Conservation (phyloP, 495 filamentous ascomycete genomes). For the Parathielavia appendiculata region DNA sequence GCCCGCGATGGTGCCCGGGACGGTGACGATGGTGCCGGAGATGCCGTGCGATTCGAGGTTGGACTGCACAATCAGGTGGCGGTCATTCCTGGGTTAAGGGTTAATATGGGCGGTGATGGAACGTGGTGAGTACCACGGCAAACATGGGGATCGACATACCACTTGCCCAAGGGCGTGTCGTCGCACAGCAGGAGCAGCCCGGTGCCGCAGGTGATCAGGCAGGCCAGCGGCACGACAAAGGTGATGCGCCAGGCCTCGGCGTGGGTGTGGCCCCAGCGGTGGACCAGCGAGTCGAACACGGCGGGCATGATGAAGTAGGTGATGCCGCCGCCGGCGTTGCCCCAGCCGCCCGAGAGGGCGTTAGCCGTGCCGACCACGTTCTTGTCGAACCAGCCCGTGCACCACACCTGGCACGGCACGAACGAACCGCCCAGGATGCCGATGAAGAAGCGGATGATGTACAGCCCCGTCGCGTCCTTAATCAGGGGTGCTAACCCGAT, state of each 20-base stretch:
- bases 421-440: conserved; percentile 88
- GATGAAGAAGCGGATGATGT: conserved; percentile 82
- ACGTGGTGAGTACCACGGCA: neutral
- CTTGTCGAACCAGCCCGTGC: conserved; percentile 93
- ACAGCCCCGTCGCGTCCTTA: conserved; percentile 61
- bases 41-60: conserved; percentile 15
- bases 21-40: conserved; percentile 39
- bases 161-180: conserved; percentile 82
- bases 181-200: conserved; percentile 67
- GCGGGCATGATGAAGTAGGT: conserved; percentile 92
- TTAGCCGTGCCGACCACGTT: conserved; percentile 91
- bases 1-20: conserved; percentile 55
- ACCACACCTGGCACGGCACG: conserved; percentile 95
- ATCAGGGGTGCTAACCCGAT: conserved; percentile 79
- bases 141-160: conserved; percentile 28
- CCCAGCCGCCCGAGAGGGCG: conserved; percentile 76
- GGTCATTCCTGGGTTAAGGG: conserved; percentile 14
- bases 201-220: conserved; percentile 61
- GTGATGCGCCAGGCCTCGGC: conserved; percentile 78
- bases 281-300: conserved; percentile 75
- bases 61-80: conserved; percentile 10
- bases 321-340: conserved; percentile 88
- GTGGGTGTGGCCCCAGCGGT: conserved; percentile 47
- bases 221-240: conserved; percentile 77
- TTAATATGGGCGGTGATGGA: neutral